Evolutionary conservation across 352 stramenopile genomes (phyloP), one percentile per base, ranked within the genome.

Genomic region (Saprolegnia diclina): DNA sequence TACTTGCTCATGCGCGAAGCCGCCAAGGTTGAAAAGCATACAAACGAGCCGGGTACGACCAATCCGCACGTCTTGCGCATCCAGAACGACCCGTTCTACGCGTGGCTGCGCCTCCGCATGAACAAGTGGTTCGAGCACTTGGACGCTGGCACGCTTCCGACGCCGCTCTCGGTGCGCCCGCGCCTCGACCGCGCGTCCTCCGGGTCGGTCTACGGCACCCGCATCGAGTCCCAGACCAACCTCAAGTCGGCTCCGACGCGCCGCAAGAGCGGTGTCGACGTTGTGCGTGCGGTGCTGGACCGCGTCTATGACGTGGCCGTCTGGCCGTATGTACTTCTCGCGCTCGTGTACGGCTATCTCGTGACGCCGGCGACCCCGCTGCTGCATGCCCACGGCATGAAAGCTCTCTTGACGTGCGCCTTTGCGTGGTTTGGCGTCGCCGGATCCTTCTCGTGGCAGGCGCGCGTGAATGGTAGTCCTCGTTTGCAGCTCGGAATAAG

Each of bases 1-100:
- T 92, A 88, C 56, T 71, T 94, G 22, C 77, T 94, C 21, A 77
- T 82, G 6, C 85, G 86, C 64, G 83, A 94, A 71, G 82, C 85
- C 16, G 81, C 91, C 63, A 94, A 88, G 65, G 54, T 72, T 40
- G 67, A 68, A 48, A 72, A 72, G 40, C 19, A 37, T n/a, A 18
- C 40, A 5, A 14, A 18, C 35, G 80, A 79, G 13, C 79, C 81
- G 16, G 74, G 73, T 19, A 68, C 74, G 1, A 35, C 64, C 5
- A 88, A 89, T 21, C 82, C 89, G 24, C 79, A 91, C 56, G 63
- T 91, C 9, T 48, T 64, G 18, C 83, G 85, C 18, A 85, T 93
- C 35, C 71, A 85, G n/a, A 70, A 48, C 21, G 85, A 93, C 40
- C 85, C 85, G 22, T 93, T 93, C 56, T 93, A 93, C 73, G 74